Conservation (phyloP, 805 yeast species). For the Candida insectalens region DNA sequence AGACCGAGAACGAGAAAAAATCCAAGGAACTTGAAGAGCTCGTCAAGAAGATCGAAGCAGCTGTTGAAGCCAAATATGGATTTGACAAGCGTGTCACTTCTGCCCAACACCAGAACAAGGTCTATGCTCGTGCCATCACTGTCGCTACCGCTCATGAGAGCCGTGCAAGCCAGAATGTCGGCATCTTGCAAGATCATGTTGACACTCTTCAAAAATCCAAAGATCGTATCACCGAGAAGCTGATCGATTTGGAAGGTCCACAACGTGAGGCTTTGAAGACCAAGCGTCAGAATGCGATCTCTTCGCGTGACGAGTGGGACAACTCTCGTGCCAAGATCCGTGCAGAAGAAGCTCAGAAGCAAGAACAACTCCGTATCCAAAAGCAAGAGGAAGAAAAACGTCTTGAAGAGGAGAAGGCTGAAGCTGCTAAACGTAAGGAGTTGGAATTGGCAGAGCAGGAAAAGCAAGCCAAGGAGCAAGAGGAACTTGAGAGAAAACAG, state of each 20-base stretch:
- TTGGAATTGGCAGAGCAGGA: slow-evolving; percentile 20
- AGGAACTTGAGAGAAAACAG: slow-evolving; percentile 14
- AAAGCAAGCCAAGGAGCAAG: slow-evolving; percentile 13
- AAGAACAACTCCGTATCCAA: slow-evolving; percentile 32
- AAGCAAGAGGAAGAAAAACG: slow-evolving; percentile 29
- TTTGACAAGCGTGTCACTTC: slow-evolving; percentile 20
- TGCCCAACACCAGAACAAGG: slow-evolving; percentile 28
- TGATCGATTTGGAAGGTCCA: slow-evolving; percentile 25
- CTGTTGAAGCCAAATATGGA: slow-evolving; percentile 32
- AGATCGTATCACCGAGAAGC: slow-evolving; percentile 34
- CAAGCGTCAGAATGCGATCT: slow-evolving; percentile 32
- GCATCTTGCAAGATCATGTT: slow-evolving; percentile 31
- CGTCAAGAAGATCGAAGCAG: slow-evolving; percentile 26
- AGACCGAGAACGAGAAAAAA: slow-evolving; percentile 27
- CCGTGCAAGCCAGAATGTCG: slow-evolving; percentile 29
- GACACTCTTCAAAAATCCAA: slow-evolving; percentile 32
- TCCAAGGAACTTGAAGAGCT: slow-evolving; percentile 27
- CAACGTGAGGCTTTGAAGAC: slow-evolving; percentile 28
- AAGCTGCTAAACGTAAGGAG: slow-evolving; percentile 24
- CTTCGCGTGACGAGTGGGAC: slow-evolving; percentile 33
- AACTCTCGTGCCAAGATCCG: slow-evolving; percentile 35
- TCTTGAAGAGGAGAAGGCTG: slow-evolving; percentile 29
- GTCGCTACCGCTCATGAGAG: slow-evolving; percentile 26
- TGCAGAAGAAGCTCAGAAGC: slow-evolving; percentile 34
- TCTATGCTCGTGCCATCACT: slow-evolving; percentile 27